Percentiles rank a stretch among this genome's conserved stretches.
Evolutionary conservation across 768 basidiomycete genomes (phyloP).

Genomic region (Kwoniella bestiolae): DNA sequence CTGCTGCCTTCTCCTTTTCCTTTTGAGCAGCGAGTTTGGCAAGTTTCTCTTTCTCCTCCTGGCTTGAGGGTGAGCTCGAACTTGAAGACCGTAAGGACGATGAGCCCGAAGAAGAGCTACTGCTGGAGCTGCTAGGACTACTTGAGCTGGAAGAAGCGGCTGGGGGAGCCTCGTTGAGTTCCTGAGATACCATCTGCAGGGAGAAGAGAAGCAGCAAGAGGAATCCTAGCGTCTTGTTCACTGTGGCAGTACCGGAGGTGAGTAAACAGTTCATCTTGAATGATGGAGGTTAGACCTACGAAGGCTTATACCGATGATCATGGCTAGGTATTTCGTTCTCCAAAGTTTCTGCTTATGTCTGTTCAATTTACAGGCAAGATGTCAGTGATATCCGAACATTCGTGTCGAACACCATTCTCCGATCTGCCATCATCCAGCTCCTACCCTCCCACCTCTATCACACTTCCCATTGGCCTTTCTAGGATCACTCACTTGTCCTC

Average conservation of each 20-base stretch:
- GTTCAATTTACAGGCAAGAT: not conserved
- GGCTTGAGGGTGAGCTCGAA: conserved; percentile 3
- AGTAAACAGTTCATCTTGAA: too few species aligned
- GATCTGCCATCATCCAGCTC: too few species aligned
- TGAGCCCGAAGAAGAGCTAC: conserved; percentile 15
- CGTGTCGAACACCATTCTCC: too few species aligned
- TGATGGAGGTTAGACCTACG: conserved; percentile 34
- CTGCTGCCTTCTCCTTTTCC: conserved; percentile 16
- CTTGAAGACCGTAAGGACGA: conserved; percentile 11
- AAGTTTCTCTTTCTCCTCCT: conserved; percentile 39
- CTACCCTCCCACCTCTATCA: too few species aligned
- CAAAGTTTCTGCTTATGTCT: conserved; percentile 48
- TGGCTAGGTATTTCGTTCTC: conserved; percentile 48
- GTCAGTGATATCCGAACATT: too few species aligned
- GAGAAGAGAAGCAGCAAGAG: conserved; percentile 44
- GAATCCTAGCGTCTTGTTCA: conserved; percentile 45
- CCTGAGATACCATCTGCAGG: conserved; percentile 47
- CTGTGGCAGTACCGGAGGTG: conserved; percentile 16
- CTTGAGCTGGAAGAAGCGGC: conserved; percentile 1
- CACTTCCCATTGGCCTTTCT: too few species aligned
- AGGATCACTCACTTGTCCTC: conserved; percentile 42
- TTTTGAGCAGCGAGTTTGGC: conserved; percentile 33
- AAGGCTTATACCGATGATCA: conserved; percentile 52
- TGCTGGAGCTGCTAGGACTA: conserved; percentile 2
- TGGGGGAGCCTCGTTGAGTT: conserved; percentile 34